These are phyloP conservation scores for Steccherinum ochraceum DNA, from an alignment of 768 basidiomycete genomes.

Conservation along the genomic window DNA sequence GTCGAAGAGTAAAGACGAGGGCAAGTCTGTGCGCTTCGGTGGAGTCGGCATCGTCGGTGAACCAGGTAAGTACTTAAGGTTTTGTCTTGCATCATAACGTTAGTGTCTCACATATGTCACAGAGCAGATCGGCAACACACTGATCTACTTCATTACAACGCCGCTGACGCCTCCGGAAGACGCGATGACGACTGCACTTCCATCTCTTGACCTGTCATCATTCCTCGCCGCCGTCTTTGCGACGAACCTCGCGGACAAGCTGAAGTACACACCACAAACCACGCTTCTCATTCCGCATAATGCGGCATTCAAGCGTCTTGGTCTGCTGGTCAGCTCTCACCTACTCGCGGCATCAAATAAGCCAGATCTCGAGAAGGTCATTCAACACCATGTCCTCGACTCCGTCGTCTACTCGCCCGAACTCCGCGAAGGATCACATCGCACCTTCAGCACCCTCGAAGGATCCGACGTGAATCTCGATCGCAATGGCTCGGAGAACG, in stretches of 20 bases:
- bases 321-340: slow-evolving; percentile 78
- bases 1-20: slow-evolving; percentile 39
- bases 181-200: slow-evolving; percentile 73
- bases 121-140: slow-evolving; percentile 71
- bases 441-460: slow-evolving; percentile 76
- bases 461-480: slow-evolving; percentile 77
- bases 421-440: slow-evolving; percentile 57
- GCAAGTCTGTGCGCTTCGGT: slow-evolving; percentile 69
- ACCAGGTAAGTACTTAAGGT: slow-evolving; percentile 45
- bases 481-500: slow-evolving; percentile 37
- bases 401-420: slow-evolving; percentile 66
- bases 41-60: slow-evolving; percentile 77
- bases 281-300: slow-evolving; percentile 89
- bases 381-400: slow-evolving; percentile 82
- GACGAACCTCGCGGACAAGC: slow-evolving; percentile 66
- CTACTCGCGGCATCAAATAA: slow-evolving; percentile 75
- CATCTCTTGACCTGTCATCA: slow-evolving; percentile 78
- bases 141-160: slow-evolving; percentile 86
- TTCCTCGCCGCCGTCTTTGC: slow-evolving; percentile 91
- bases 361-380: slow-evolving; percentile 72
- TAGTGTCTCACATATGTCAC: slow-evolving; percentile 3
- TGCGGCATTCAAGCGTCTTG: slow-evolving; percentile 80
- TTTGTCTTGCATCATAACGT: slow-evolving; percentile 5
- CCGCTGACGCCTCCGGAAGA: slow-evolving; percentile 80
- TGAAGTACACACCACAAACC: slow-evolving; percentile 59